phyloP scores from a whole-genome alignment of 2,329 filamentous ascomycete species.

The Graphiopsis chlorocephala region DNA sequence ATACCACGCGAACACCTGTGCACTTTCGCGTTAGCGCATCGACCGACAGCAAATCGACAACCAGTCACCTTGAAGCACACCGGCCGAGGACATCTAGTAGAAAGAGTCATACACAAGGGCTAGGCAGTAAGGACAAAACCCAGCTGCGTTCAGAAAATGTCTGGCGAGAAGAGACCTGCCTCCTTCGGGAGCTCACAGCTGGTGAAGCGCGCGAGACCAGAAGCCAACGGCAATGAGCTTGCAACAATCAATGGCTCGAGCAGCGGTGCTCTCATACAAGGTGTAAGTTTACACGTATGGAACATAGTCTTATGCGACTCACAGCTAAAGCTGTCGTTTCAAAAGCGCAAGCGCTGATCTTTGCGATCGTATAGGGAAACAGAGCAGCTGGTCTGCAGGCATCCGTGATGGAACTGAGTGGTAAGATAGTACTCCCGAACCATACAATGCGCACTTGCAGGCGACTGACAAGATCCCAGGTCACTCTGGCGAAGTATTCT shows the following conservation, averaged over 20 bases:
- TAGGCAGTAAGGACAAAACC: background rate
- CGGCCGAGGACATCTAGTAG: background rate
- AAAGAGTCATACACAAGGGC: background rate
- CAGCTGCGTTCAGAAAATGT: conserved; percentile 56
- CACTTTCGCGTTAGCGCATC: background rate
- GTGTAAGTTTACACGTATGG: conserved; percentile 36
- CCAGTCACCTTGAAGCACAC: background rate
- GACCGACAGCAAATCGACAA: background rate
- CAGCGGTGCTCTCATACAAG: conserved; percentile 64
- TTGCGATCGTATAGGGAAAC: conserved; percentile 55
- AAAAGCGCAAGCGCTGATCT: conserved; percentile 27
- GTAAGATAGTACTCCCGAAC: conserved; percentile 42
- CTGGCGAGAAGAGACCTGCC: conserved; percentile 83
- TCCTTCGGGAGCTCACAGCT: conserved; percentile 77
- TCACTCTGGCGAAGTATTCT: conserved; percentile 79
- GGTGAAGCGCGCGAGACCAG: conserved; percentile 83
- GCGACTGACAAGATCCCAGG: conserved; percentile 39
- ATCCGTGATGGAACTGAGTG: conserved; percentile 89
- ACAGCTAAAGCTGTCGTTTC: conserved; percentile 22
- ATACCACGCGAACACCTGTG: background rate
- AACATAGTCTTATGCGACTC: background rate
- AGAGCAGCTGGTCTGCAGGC: conserved; percentile 82
- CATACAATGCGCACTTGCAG: background rate
- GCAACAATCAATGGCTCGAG: conserved; percentile 56
- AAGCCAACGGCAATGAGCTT: conserved; percentile 54